Conservation (phyloP, 1,139 yeast genomes). For the Wickerhamiella pararugosa region DNA sequence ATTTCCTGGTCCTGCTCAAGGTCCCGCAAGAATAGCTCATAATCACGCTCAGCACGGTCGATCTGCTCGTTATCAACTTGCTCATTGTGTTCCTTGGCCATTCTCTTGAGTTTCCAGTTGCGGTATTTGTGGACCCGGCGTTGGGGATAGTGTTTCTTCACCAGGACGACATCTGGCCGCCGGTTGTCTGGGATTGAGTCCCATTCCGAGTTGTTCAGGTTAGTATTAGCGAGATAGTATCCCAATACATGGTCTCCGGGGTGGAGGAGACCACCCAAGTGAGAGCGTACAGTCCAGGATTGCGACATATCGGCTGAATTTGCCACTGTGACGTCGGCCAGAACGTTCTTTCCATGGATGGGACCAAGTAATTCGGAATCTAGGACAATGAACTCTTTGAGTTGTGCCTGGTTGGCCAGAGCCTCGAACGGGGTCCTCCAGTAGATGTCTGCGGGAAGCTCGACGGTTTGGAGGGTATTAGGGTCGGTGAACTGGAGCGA, state of each 20-base stretch:
- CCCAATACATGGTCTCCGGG: constrained; percentile 96
- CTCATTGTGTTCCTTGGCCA: constrained; percentile 90
- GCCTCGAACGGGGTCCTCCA: constrained; percentile 83
- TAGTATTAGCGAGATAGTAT: constrained; percentile 66
- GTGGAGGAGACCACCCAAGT: constrained; percentile 82
- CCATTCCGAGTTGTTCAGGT: constrained; percentile 75
- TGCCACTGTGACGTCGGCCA: constrained; percentile 83
- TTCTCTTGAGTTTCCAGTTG: constrained; percentile 92
- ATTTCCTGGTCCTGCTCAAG: constrained; percentile 94
- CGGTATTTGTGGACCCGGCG: constrained; percentile 70
- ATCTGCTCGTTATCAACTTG: constrained; percentile 64
- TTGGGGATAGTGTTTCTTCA: constrained; percentile 81
- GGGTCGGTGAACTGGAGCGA: constrained; percentile 79
- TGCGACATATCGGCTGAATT: constrained; percentile 76
- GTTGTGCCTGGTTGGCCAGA: constrained; percentile 37
- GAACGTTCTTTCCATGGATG: constrained; percentile 61
- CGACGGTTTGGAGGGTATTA: constrained; percentile 64
- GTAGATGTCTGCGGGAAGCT: constrained; percentile 56
- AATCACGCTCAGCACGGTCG: constrained; percentile 88
- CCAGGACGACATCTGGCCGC: constrained; percentile 79
- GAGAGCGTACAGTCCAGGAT: constrained; percentile 70
- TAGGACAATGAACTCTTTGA: constrained; percentile 79
- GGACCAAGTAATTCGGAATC: constrained; percentile 92
- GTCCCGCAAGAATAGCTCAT: constrained; percentile 90
- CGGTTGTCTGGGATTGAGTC: constrained; percentile 50